Conservation (phyloP, 2,329 filamentous ascomycete species). For the Colletotrichum karsti region DNA sequence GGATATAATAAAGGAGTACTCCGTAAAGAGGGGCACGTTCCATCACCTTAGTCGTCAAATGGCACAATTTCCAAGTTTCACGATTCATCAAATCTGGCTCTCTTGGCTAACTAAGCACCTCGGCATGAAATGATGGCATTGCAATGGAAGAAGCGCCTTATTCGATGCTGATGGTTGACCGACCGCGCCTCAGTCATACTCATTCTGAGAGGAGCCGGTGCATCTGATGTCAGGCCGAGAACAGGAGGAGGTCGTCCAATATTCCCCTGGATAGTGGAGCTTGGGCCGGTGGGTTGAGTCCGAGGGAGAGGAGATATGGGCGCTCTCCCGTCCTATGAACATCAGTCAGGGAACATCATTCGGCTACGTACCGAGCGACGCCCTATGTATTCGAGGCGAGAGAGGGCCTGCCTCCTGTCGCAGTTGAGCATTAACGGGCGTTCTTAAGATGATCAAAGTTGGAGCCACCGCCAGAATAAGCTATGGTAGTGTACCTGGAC, state of each 20-base stretch:
- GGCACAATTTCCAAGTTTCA: slow-evolving; percentile 4
- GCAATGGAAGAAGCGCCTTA: too few species aligned
- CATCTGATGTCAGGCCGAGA: background rate
- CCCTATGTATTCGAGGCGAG: background rate
- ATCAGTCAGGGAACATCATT: background rate
- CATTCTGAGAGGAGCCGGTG: background rate
- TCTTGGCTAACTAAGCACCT: too few species aligned
- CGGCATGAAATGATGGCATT: too few species aligned
- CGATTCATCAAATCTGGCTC: background rate
- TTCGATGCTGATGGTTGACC: too few species aligned
- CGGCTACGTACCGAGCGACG: slow-evolving; percentile 3
- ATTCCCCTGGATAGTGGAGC: background rate
- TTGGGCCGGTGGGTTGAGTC: background rate
- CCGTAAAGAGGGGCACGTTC: background rate
- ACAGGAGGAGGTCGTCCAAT: background rate
- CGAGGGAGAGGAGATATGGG: background rate
- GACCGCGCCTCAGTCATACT: too few species aligned
- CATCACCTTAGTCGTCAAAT: background rate
- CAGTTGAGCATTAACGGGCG: background rate
- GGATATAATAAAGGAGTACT: background rate
- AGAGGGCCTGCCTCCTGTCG: background rate
- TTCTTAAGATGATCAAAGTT: background rate
- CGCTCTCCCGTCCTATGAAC: background rate
- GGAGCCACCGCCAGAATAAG: background rate
- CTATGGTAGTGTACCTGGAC: background rate